Percentiles rank a stretch among this genome's conserved stretches.
Conservation (phyloP, 768 basidiomycete species). For the Tylopilus balloui region DNA sequence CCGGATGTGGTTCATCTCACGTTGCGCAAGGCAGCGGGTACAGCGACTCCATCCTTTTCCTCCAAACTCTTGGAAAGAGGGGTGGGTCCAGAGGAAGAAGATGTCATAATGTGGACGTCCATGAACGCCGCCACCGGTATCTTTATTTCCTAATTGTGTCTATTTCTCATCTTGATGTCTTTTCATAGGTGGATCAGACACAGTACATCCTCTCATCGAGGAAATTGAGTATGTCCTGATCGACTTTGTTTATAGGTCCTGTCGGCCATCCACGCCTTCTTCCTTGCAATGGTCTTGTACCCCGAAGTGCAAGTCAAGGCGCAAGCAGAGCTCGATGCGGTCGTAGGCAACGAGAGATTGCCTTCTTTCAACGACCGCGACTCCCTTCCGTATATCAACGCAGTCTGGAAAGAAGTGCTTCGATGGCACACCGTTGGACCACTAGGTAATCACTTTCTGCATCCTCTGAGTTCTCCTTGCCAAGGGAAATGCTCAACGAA, state of each 20-base stretch:
- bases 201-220: constrained; percentile 31
- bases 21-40: constrained; percentile 14
- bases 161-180: not conserved
- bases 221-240: constrained; percentile 26
- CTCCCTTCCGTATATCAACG: constrained; percentile 25
- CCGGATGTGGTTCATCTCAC: not conserved
- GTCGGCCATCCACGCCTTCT: constrained; percentile 18
- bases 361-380: constrained; percentile 20
- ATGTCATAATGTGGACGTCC: constrained; percentile 20
- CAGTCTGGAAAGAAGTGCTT: constrained; percentile 24
- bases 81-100: constrained; percentile 17
- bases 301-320: constrained; percentile 25
- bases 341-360: constrained; percentile 20
- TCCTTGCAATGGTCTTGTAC: constrained; percentile 23
- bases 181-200: not conserved
- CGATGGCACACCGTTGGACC: constrained; percentile 23
- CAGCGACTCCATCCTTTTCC: constrained; percentile 18
- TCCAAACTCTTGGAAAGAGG: constrained; percentile 11
- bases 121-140: not conserved
- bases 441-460: constrained; percentile 12
- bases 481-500: not conserved
- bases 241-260: constrained; percentile 3
- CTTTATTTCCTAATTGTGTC: not conserved
- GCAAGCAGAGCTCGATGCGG: constrained; percentile 22
- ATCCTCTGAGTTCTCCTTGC: constrained; percentile 11